Base-by-base conservation (phyloP, 495 filamentous ascomycete species). In the Penicillium tannophilum region DNA sequence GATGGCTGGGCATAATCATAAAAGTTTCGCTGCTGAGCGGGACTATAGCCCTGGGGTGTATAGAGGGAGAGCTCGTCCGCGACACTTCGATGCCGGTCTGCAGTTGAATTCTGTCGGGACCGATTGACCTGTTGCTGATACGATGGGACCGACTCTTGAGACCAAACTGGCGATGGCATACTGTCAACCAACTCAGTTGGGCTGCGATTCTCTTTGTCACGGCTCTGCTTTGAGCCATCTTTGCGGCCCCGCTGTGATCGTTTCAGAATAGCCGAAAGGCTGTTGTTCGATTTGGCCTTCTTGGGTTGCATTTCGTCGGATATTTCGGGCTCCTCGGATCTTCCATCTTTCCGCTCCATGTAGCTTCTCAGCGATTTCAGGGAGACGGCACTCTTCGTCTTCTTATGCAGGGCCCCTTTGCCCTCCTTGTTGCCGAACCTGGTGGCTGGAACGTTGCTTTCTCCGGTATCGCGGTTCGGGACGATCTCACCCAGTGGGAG, bases 281-380 rank as follows among this genome's bases (percentile, higher is more conserved):
- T 93, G 47, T 89, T 92, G 5, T 89, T 81, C 0, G 92, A 95
- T 65, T 95, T 96, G 17, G 85, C 83, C 79, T 93, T 95, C 72
- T 92, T 93, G 7, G 88, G 86, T 56, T 85, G 88, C 41, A 70
- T 71, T 3, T 76, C 68, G 4, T 63, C 61, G 23, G 62, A 56
- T 16, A 70, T 63, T n/a, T 70, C 70, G 42, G 53, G 23, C 69
- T 82, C 80, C 47, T 71, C 72, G 50, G 76, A 76, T 63, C 83
- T 74, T 62, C 69, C 73, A 69, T 82, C 73, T 58, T 72, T 75
- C 67, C 85, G 81, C 56, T 82, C 73, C 71, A 77, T 79, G 47
- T 88, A 85, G 60, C 71, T 76, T 43, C 76, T 74, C 12, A 86
- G 66, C 0, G 86, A 80, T 60, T 84, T 89, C 44, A 91, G 70